These are phyloP conservation scores for Batrachochytrium dendrobatidis DNA, from an alignment of 371 early-diverging fungal species.

Conservation along the genomic window DNA sequence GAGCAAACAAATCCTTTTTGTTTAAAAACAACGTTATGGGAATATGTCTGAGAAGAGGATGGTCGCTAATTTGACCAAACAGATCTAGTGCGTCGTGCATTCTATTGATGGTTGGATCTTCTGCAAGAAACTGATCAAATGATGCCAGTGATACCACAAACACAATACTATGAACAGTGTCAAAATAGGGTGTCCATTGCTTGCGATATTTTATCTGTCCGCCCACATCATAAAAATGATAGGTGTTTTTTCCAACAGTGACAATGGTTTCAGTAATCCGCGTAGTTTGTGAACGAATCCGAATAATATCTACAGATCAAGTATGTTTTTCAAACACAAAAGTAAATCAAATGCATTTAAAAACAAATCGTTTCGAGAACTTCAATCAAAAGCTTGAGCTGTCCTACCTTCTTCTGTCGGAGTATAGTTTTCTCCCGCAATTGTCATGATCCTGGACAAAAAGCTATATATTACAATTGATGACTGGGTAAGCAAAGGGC, in stretches of 20 bases:
- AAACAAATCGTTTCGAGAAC: too few species aligned
- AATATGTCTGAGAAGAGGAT: conserved; percentile 56
- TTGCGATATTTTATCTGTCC: conserved; percentile 14
- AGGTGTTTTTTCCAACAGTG: background rate
- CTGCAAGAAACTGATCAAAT: conserved; percentile 8
- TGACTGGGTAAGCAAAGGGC: too few species aligned
- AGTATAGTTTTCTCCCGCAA: too few species aligned
- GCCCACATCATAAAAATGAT: conserved; percentile 17
- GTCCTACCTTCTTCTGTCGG: too few species aligned
- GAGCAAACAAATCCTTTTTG: conserved; percentile 65
- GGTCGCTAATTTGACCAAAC: conserved; percentile 72
- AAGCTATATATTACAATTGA: too few species aligned
- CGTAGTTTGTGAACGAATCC: too few species aligned
- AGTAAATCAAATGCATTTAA: too few species aligned
- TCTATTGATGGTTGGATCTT: conserved; percentile 3
- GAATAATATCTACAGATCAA: too few species aligned
- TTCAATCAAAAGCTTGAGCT: too few species aligned
- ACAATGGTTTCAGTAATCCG: too few species aligned
- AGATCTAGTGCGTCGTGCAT: conserved; percentile 23
- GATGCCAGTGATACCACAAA: conserved; percentile 8
- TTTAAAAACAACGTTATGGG: conserved; percentile 66
- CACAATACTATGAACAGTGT: conserved; percentile 9
- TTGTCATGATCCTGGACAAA: too few species aligned
- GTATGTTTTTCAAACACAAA: too few species aligned
- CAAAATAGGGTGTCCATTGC: conserved; percentile 18